These are phyloP conservation scores for Sphaerulina vaccinii DNA, from an alignment of 2,329 filamentous ascomycete genomes.

Conservation along the genomic window DNA sequence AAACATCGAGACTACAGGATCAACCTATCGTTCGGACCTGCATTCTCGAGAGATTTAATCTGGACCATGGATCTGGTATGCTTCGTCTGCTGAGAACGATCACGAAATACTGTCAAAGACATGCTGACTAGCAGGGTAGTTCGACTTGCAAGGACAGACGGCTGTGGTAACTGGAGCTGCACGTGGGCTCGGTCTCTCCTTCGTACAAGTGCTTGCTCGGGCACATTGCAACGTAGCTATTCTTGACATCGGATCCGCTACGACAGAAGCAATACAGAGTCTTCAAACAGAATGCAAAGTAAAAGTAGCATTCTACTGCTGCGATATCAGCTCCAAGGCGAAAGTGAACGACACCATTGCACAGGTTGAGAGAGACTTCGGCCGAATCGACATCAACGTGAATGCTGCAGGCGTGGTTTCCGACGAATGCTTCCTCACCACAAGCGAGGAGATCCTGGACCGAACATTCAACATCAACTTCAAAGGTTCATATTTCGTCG, in stretches of 20 bases:
- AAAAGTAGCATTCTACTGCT: slow-evolving; percentile 13
- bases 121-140: slow-evolving; percentile 21
- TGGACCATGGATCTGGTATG: slow-evolving; percentile 22
- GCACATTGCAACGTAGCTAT: slow-evolving; percentile 10
- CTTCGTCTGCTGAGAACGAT: slow-evolving; percentile 1
- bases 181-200: slow-evolving; percentile 41
- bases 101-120: slow-evolving; percentile 1
- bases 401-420: slow-evolving; percentile 34
- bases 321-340: slow-evolving; percentile 11
- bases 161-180: slow-evolving; percentile 45
- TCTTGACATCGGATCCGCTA: slow-evolving; percentile 1
- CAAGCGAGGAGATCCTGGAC: slow-evolving; percentile 25
- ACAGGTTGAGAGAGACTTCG: slow-evolving; percentile 11
- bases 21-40: too few relatives aligned
- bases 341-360: slow-evolving; percentile 6
- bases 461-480: slow-evolving; percentile 28
- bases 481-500: slow-evolving; percentile 29
- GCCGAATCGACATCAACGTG: slow-evolving; percentile 22
- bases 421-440: slow-evolving; percentile 31
- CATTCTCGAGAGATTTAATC: too few relatives aligned
- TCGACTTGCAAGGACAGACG: slow-evolving; percentile 36
- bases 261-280: not conserved
- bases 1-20: too few relatives aligned
- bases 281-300: slow-evolving; percentile 1
- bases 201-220: slow-evolving; percentile 4